These are phyloP conservation scores for Aspergillus kassunensis DNA, from an alignment of 495 filamentous ascomycete genomes.

Conservation along the genomic window DNA sequence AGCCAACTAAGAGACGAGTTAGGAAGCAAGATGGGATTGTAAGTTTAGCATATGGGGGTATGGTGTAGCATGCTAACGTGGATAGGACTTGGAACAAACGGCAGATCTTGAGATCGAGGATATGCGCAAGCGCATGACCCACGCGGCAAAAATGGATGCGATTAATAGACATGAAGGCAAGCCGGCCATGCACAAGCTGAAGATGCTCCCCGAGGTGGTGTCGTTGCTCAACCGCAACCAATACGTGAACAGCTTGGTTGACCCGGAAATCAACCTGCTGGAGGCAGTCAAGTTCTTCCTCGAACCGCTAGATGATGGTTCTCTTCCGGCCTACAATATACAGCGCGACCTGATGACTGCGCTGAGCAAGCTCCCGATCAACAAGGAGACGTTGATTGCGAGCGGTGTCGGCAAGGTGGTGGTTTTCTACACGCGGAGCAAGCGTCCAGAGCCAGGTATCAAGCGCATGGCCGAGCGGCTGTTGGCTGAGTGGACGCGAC, in stretches of 20 bases:
- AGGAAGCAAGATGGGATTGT: conserved; percentile 87
- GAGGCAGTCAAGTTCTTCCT: conserved; percentile 96
- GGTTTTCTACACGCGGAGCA: conserved; percentile 93
- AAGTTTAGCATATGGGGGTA: conserved; percentile 29
- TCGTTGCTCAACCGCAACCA: conserved; percentile 79
- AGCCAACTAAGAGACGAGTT: conserved; percentile 65
- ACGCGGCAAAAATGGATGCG: conserved; percentile 83
- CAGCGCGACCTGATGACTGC: conserved; percentile 89
- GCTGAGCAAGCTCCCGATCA: conserved; percentile 74
- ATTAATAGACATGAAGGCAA: conserved; percentile 68
- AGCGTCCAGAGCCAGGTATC: conserved; percentile 76
- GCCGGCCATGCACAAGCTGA: conserved; percentile 87
- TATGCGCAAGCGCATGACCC: conserved; percentile 86
- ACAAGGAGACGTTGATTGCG: conserved; percentile 82
- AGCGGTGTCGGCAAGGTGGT: conserved; percentile 95
- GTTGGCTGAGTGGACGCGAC: conserved; percentile 90
- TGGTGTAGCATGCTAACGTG: conserved; percentile 13
- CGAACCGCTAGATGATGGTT: conserved; percentile 88
- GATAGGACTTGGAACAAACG: conserved; percentile 79
- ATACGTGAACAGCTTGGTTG: conserved; percentile 77
- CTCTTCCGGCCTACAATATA: conserved; percentile 91
- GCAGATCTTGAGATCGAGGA: conserved; percentile 85
- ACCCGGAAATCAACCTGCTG: conserved; percentile 91
- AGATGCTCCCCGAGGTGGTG: conserved; percentile 90
- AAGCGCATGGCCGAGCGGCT: conserved; percentile 90